Base-by-base conservation (phyloP, 768 basidiomycete species). In the Mycena maculata region DNA sequence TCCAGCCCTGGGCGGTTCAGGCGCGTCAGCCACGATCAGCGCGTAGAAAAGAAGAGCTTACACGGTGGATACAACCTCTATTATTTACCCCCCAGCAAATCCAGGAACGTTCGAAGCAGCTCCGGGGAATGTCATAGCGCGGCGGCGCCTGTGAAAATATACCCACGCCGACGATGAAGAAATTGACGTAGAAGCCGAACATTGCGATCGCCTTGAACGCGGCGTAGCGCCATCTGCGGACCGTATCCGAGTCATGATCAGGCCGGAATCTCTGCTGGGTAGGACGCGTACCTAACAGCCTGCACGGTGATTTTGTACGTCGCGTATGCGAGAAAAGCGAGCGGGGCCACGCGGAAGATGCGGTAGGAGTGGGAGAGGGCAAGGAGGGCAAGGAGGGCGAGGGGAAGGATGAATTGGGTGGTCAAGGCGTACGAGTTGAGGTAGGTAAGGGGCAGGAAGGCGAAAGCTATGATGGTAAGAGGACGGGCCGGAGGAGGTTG, bases 131-230 rank as follows among this genome's bases (percentile, higher is more conserved):
- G 67, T 50, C 54, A 67, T 3, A 63, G 10, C 31, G 18, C 57
- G 57, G 36, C n/a, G n/a, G 72, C 50, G 3, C 65, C 75, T 18
- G 53, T 67, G n/a, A 71, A n/a, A 25, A 74, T 69, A 28, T 76
- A 76, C 70, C 73, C 0, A 78, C 20, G 11, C 73, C 79, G 3
- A 76, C 58, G 45, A 75, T 61, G 68, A 81, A 77, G 70, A 77
- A 82, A 54, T 79, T 72, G 41, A 77, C 60, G 60, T 82, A 81
- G 60, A 82, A 82, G 1, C 80, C 79, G 52, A 80, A 68, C 77
- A 72, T 70, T 8, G 78, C 79, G 39, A 80, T 68, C 11, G 68
- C 75, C 47, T 79, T 80, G 70, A 79, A 76, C 11, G 76, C 33
- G 13, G 63, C 68, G 31, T 67, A 73, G 12, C 62, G 47, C 73